Evolutionary conservation across 2,329 filamentous ascomycete species (phyloP).

Genomic region (Graphilbum sp.): DNA sequence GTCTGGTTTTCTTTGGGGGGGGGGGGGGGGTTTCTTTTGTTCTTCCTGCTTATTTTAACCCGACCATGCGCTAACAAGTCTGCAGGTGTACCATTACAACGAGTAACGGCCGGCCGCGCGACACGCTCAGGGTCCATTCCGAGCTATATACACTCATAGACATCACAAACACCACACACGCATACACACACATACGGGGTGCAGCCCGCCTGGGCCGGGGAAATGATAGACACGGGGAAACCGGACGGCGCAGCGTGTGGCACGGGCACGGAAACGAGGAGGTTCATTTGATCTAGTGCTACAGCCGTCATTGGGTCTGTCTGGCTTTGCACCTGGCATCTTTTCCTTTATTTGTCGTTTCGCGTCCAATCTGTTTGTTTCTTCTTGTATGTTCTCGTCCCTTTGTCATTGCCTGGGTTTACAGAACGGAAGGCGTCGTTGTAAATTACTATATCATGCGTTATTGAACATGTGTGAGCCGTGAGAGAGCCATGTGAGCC

Average conservation of each 20-base stretch:
- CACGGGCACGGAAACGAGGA: not conserved
- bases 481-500: too few species aligned
- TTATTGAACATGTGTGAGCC: too few species aligned
- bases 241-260: not conserved
- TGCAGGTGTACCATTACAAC: conserved; percentile 76
- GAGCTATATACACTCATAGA: too few species aligned
- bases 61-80: too few species aligned
- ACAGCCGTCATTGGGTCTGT: not conserved
- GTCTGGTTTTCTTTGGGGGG: too few species aligned
- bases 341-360: not conserved
- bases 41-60: not conserved
- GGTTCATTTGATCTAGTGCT: not conserved
- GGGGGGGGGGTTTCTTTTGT: conserved; percentile 1
- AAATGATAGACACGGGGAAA: not conserved
- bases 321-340: not conserved
- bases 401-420: conserved; percentile 4
- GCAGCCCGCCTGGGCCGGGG: not conserved
- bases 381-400: not conserved
- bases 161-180: too few species aligned
- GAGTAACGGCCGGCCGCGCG: conserved; percentile 37
- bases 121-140: too few species aligned
- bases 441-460: too few species aligned
- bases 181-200: too few species aligned
- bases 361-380: not conserved
- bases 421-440: conserved; percentile 7